Evolutionary conservation across 345 rosid species (phyloP).

Genomic region (Salix arbutifolia): DNA sequence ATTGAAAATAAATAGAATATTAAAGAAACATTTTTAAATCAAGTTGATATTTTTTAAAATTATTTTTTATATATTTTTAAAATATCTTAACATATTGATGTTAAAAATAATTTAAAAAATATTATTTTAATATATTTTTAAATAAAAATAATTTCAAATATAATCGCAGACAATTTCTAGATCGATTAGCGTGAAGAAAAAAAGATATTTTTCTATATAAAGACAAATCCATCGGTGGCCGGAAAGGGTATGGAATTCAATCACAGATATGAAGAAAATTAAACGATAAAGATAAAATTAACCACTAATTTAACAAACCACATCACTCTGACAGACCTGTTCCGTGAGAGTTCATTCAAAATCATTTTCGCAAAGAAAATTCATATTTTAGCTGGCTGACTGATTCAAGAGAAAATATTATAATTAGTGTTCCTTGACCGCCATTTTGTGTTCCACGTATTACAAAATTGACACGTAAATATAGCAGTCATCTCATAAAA

Average conservation of each 20-base stretch:
- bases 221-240: background rate
- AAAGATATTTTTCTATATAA: background rate
- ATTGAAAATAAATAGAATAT: too few relatives aligned
- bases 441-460: background rate
- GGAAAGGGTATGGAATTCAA: background rate
- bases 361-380: background rate
- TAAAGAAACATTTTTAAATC: too few relatives aligned
- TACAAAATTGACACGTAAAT: background rate
- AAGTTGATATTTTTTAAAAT: too few relatives aligned
- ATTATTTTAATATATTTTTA: too few relatives aligned
- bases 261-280: background rate
- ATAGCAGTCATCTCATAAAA: background rate
- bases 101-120: too few relatives aligned
- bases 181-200: background rate
- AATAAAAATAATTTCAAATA: too few relatives aligned
- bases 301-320: background rate
- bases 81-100: too few relatives aligned
- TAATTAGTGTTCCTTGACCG: background rate
- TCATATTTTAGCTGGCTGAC: background rate
- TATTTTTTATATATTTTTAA: too few relatives aligned
- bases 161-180: background rate
- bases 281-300: background rate
- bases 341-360: background rate
- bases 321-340: background rate
- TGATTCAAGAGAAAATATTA: background rate